Base-by-base conservation (phyloP, 177 flowering plant species). In the Telopea speciosissima region DNA sequence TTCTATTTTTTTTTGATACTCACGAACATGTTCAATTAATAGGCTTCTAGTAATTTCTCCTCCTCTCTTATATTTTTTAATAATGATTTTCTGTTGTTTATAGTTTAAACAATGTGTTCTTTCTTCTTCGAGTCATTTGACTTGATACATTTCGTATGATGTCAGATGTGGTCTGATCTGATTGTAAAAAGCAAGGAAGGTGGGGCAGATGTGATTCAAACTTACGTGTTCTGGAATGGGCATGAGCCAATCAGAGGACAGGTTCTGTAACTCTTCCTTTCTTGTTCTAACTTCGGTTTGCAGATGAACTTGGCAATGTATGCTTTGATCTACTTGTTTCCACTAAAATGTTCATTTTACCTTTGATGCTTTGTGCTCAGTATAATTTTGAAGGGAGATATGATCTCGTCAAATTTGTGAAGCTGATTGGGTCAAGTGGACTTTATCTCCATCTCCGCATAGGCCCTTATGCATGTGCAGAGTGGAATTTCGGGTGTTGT, bases 101-200 rank as follows among this genome's bases (percentile, higher is more conserved):
- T 36, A 36, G 40, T 36, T 36, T 36, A 36, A 36, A 36, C 40
- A 36, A 36, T 28, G 40, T 36, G 9, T 36, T 36, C 7, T 52
- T 31, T 25, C n/a, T 22, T 67, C n/a, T 24, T 68, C 45, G 3
- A 26, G 61, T 62, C 59, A 26, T 22, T 25, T 6, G 63, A 9
- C 68, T 54, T 62, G 49, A 12, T 19, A 22, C 69, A 63, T 67
- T 71, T 36, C 8, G 6, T 5, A 36, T 36, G 40, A 36, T 36
- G 40, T 70, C 19, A 52, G 36, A 92, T 95, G 99, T 92, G 99
- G 99, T 90, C 96, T 75, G 88, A 82, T 83, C 73, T 95, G 69
- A 95, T 95, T 76, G 86, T 86, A n/a, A 92, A 95, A 78, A 84
- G 84, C 80, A 95, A 95, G 82, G 90, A 88, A 80, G 97, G 97